Conservation (phyloP, 345 rosid species). For the Combretum micranthum region DNA sequence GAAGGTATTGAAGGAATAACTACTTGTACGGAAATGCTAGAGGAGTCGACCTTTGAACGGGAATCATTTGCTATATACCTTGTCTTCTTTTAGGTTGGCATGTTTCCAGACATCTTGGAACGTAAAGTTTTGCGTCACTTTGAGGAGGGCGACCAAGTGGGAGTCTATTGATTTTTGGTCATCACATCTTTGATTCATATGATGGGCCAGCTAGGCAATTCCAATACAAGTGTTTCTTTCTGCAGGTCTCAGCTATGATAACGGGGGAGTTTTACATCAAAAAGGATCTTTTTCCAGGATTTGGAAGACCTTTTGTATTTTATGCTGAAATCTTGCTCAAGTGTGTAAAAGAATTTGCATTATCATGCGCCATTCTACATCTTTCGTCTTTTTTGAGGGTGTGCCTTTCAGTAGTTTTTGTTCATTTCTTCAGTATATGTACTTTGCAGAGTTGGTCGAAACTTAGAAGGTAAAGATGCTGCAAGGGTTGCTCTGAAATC, state of each 20-base stretch:
- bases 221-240: neutral
- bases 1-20: conserved; percentile 29
- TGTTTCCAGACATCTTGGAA: conserved; percentile 82
- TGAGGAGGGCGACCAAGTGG: conserved; percentile 63
- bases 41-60: neutral
- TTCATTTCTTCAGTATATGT: neutral
- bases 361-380: no score
- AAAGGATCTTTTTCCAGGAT: conserved; percentile 83
- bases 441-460: conserved; percentile 53
- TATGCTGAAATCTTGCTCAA: conserved; percentile 60
- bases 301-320: conserved; percentile 86
- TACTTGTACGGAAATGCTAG: no score
- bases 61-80: conserved; percentile 8
- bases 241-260: conserved; percentile 79
- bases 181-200: neutral
- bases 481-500: conserved; percentile 82
- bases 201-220: neutral
- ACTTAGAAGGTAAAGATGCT: conserved; percentile 78
- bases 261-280: conserved; percentile 80
- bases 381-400: no score
- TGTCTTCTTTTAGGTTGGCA: conserved; percentile 51
- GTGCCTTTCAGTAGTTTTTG: no score
- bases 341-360: conserved; percentile 24
- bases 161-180: conserved; percentile 8
- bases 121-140: conserved; percentile 67